Base-by-base conservation (phyloP, 345 rosid species). In the Isatis tinctoria region DNA sequence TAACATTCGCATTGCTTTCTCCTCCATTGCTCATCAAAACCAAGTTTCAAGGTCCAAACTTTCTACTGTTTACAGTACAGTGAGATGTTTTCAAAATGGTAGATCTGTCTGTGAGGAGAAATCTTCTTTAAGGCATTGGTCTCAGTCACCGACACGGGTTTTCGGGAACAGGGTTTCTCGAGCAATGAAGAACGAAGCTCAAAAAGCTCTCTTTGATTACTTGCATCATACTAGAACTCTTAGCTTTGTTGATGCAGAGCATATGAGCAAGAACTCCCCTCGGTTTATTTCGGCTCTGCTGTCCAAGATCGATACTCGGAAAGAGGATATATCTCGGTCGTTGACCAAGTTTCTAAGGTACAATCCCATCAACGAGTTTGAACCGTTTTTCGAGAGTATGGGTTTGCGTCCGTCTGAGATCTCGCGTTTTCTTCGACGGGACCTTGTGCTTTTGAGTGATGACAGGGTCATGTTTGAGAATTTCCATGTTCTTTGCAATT, bases 361-460 rank as follows among this genome's bases (percentile, higher is more conserved):
- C 59, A 85, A 87, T 53, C 97, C 97, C 39, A 86, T 91, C 67
- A 93, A 91, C 61, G 98, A 93, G 80, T 91, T 89, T 30, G 97
- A 93, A 75, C 93, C 92, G 10, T 93, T 91, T 83, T 86, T 84
- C 40, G 94, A 93, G 88, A 91, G 96, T 68, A 45, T 87, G 52
- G 98, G 98, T 49, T 62, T 93, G 74, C 62, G 83, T 37, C 89
- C 84, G 41, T 40, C 32, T 2, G 93, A 87, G 72, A 76, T 80
- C 60, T 11, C 45, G 12, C 48, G 68, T 28, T 60, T 88, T 18
- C 90, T 93, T 76, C 90, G 79, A 0, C 74, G 72, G 7, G 81
- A 87, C 49, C 22, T 73, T 69, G 80, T 87, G 74, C 88, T 81
- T 72, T 78, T 91, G 86, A 77, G 78, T 69, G 98, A 93, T 60